Percentiles rank a stretch among this genome's conserved stretches.
Conservation (phyloP, 2,329 filamentous ascomycete species). For the Orbilia blumenaviensis region DNA sequence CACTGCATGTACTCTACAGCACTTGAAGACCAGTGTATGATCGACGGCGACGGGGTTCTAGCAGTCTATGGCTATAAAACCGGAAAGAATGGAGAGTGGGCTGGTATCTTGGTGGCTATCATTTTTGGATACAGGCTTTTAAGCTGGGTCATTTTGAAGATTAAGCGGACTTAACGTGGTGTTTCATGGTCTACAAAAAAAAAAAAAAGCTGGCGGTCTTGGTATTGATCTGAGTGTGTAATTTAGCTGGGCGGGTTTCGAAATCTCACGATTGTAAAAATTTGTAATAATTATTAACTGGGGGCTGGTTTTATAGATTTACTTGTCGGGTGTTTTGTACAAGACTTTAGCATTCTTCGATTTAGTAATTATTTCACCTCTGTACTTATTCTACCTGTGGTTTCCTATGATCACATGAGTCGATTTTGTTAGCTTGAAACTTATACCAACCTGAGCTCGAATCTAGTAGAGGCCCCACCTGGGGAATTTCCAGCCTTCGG, state of each 20-base stretch:
- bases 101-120: constrained; percentile 81
- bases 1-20: constrained; percentile 76
- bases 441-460: not conserved
- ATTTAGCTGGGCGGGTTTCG: not conserved
- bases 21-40: constrained; percentile 72
- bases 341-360: not conserved
- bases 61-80: constrained; percentile 74
- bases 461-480: no score
- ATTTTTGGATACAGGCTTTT: constrained; percentile 76
- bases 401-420: no score
- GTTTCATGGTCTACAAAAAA: not conserved
- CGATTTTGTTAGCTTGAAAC: no score
- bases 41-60: constrained; percentile 76
- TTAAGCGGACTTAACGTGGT: constrained; percentile 58
- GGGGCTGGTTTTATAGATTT: not conserved
- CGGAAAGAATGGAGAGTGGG: constrained; percentile 72
- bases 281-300: no score
- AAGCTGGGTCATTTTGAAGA: constrained; percentile 70
- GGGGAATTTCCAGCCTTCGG: not conserved
- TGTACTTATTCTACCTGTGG: no score
- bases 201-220: not conserved
- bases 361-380: not conserved
- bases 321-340: not conserved
- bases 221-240: not conserved
- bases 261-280: no score